Evolutionary conservation across 1,284 basidiomycete species (phyloP).

Genomic region (Tetrapyrgos nigripes): DNA sequence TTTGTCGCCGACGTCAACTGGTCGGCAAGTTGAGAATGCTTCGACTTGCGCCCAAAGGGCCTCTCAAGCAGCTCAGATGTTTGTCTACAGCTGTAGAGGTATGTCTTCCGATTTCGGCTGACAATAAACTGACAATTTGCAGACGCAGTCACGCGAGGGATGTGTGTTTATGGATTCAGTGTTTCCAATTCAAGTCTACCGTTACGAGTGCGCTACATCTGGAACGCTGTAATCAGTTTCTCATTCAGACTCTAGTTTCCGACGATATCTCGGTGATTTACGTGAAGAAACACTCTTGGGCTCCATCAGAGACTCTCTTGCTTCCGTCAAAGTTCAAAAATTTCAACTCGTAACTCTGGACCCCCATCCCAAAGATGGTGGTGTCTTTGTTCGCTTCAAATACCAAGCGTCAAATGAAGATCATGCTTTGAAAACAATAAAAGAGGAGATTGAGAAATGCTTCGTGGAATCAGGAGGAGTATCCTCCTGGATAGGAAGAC

Average conservation of each 20-base stretch:
- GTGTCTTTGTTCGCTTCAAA: constrained; percentile 84
- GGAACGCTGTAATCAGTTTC: neutral
- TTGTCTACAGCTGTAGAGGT: neutral
- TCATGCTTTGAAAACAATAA: constrained; percentile 52
- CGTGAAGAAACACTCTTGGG: constrained; percentile 61
- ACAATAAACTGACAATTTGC: neutral
- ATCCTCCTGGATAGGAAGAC: constrained; percentile 67
- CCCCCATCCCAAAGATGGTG: constrained; percentile 80
- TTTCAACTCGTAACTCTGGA: constrained; percentile 67
- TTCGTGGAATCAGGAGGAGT: constrained; percentile 57
- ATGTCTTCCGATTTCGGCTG: neutral
- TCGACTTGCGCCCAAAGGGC: too few species aligned
- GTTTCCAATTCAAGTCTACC: constrained; percentile 58
- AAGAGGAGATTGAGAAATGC: constrained; percentile 51
- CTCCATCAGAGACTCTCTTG: constrained; percentile 54
- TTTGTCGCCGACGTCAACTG: too few species aligned
- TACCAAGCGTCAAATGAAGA: constrained; percentile 56
- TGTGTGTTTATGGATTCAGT: constrained; percentile 63
- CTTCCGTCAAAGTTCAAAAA: constrained; percentile 53
- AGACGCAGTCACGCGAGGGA: constrained; percentile 36
- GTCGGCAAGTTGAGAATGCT: too few species aligned
- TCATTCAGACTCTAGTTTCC: constrained; percentile 49
- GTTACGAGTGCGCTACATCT: constrained; percentile 54
- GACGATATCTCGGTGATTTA: constrained; percentile 64
- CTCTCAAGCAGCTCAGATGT: too few species aligned